Evolutionary conservation across 345 rosid genomes (phyloP).

Genomic region (Camelina neglecta): DNA sequence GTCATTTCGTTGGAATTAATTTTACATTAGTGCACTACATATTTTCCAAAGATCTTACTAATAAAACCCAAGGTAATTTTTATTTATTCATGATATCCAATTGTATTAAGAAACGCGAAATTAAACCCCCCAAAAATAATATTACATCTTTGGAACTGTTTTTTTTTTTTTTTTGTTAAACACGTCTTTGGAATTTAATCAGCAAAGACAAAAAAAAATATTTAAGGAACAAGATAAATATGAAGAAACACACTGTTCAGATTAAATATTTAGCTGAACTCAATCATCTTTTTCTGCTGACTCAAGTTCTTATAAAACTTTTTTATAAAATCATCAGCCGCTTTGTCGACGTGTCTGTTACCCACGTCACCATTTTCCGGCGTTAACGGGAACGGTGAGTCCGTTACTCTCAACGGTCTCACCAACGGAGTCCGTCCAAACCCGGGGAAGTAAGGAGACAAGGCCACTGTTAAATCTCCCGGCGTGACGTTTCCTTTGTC

Average conservation of each 20-base stretch:
- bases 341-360: conserved; percentile 62
- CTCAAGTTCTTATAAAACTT: conserved; percentile 73
- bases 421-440: conserved; percentile 79
- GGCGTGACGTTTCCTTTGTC: conserved; percentile 39
- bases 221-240: conserved; percentile 17
- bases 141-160: conserved; percentile 36
- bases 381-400: conserved; percentile 86
- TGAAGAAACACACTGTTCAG: conserved; percentile 29
- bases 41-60: not conserved
- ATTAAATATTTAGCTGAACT: conserved; percentile 35
- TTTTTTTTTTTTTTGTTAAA: not conserved
- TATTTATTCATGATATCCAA: conserved; percentile 34
- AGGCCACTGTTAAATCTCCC: conserved; percentile 59
- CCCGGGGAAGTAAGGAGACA: conserved; percentile 83
- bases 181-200: conserved; percentile 32
- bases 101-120: conserved; percentile 24
- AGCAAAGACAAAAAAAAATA: conserved; percentile 17
- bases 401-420: conserved; percentile 85
- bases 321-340: conserved; percentile 85
- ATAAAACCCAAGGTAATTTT: conserved; percentile 2
- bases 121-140: conserved; percentile 34
- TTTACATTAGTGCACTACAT: not conserved
- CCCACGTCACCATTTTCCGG: conserved; percentile 58
- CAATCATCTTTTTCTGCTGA: conserved; percentile 53
- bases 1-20: not conserved